A percentile compares a stretch with the other conserved stretches of the same genome.
phyloP scores from a whole-genome alignment of 768 basidiomycete species.

The Multifurca ochricompacta region DNA sequence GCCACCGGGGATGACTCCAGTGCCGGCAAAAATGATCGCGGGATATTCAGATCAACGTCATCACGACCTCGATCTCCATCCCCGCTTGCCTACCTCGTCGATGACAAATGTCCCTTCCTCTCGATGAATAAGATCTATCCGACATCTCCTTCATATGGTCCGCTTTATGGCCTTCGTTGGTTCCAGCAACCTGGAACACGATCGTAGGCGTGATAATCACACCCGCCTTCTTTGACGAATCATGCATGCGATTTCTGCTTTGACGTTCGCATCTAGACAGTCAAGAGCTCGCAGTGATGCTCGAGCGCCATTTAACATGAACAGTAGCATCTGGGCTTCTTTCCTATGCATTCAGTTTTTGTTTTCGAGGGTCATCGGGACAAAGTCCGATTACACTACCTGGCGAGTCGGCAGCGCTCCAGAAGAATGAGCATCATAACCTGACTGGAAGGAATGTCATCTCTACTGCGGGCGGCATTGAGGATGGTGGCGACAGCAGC shows the following conservation, averaged over 20 bases:
- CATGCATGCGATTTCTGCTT: neutral
- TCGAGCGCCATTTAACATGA: neutral
- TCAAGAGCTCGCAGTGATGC: neutral
- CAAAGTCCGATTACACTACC: neutral
- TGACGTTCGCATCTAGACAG: neutral
- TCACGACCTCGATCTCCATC: conserved; percentile 3
- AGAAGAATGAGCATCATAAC: neutral
- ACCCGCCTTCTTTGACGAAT: neutral
- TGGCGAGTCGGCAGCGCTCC: too few relatives aligned
- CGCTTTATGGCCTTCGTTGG: neutral
- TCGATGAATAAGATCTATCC: neutral
- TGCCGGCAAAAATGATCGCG: neutral
- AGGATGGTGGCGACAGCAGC: neutral
- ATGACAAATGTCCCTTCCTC: neutral
- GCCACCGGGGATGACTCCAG: neutral
- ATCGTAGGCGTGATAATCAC: neutral
- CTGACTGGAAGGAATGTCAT: neutral
- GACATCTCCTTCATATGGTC: neutral
- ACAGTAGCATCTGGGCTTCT: neutral
- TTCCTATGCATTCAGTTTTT: too few relatives aligned
- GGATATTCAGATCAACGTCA: neutral
- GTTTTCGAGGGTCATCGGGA: too few relatives aligned
- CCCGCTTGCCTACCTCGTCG: too few relatives aligned
- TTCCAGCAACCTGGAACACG: neutral
- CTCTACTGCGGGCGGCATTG: neutral